phyloP scores from a whole-genome alignment of 2,329 filamentous ascomycete genomes.

The Aschersonia sp. region DNA sequence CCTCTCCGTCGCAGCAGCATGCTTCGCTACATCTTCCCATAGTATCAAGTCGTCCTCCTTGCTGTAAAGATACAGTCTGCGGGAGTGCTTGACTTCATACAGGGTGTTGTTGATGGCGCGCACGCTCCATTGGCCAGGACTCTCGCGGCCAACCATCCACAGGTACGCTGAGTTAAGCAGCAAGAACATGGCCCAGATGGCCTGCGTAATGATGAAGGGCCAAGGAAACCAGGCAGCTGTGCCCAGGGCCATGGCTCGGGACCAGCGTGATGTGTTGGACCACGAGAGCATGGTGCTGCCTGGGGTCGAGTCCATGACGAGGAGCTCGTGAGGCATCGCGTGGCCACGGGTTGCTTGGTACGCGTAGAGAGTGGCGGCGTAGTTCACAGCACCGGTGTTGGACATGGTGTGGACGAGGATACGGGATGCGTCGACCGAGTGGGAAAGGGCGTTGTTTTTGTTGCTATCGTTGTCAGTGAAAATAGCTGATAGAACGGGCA shows the following conservation, averaged over 20 bases:
- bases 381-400: slow-evolving; percentile 41
- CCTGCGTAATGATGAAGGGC: slow-evolving; percentile 32
- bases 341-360: slow-evolving; percentile 23
- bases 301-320: slow-evolving; percentile 38
- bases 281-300: slow-evolving; percentile 27
- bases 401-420: slow-evolving; percentile 41
- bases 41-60: slow-evolving; percentile 40
- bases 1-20: slow-evolving; percentile 30
- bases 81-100: slow-evolving; percentile 20
- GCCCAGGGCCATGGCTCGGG: slow-evolving; percentile 36
- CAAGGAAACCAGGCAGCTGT: slow-evolving; percentile 30
- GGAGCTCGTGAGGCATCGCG: slow-evolving; percentile 30
- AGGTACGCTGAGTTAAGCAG: slow-evolving; percentile 19
- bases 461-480: slow-evolving; percentile 9
- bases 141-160: slow-evolving; percentile 21
- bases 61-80: slow-evolving; percentile 43
- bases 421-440: slow-evolving; percentile 7
- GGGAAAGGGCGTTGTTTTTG: too few species aligned
- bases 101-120: slow-evolving; percentile 21
- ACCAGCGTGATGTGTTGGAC: slow-evolving; percentile 32
- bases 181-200: slow-evolving; percentile 29
- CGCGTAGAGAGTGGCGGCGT: slow-evolving; percentile 31
- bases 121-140: slow-evolving; percentile 23
- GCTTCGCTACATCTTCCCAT: slow-evolving; percentile 38
- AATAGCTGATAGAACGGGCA: slow-evolving; percentile 25